Evolutionary conservation across 139 green algal genomes (phyloP), one percentile per base, ranked within the genome.

Genomic region (Dunaliella primolecta): DNA sequence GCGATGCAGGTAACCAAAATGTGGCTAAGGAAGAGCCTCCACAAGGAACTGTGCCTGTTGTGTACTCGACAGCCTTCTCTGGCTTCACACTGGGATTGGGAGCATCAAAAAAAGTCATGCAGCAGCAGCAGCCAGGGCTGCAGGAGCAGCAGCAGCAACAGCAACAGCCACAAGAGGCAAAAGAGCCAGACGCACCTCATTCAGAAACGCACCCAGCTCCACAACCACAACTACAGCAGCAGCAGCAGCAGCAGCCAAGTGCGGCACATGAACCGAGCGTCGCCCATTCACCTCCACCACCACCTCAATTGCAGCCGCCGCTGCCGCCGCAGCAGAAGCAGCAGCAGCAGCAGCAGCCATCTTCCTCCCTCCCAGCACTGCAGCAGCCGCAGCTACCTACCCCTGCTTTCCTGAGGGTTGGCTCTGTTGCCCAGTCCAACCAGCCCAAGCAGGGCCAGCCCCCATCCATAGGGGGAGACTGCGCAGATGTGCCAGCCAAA

Each of bases 241-340:
- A n/a, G n/a, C n/a, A n/a, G n/a, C 72, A 79, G 21, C 72, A 79
- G 72, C 72, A 79, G 72, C n/a, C n/a, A 33, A n/a, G n/a, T n/a
- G n/a, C n/a, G n/a, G n/a, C n/a, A n/a, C n/a, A n/a, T n/a, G n/a
- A n/a, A n/a, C n/a, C n/a, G n/a, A n/a, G n/a, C n/a, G n/a, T n/a
- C n/a, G n/a, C n/a, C n/a, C n/a, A n/a, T n/a, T n/a, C n/a, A n/a
- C n/a, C n/a, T n/a, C n/a, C n/a, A n/a, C n/a, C n/a, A n/a, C n/a
- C n/a, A n/a, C n/a, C n/a, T n/a, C n/a, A n/a, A n/a, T n/a, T n/a
- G n/a, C n/a, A n/a, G n/a, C n/a, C n/a, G n/a, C 72, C 11, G 21
- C 72, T 31, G 72, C 72, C 11, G 72, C n/a, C n/a, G 7, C n/a
- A n/a, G n/a, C n/a, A n/a, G n/a, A n/a, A n/a, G n/a, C n/a, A n/a